phyloP scores from a whole-genome alignment of 2,329 filamentous ascomycete species.

The Cercospora sp. region DNA sequence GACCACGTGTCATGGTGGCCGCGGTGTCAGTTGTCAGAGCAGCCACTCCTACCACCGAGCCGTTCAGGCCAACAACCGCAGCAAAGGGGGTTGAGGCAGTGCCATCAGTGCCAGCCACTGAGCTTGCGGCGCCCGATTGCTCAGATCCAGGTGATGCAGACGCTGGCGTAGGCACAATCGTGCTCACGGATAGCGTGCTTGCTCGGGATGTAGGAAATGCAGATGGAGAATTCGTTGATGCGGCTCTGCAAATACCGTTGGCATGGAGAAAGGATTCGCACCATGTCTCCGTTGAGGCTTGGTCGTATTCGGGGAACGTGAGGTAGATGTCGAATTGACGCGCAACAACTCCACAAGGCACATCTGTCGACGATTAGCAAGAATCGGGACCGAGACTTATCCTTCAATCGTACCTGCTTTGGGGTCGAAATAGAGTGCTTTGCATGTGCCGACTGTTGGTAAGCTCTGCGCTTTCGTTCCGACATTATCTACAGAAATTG shows the following conservation, averaged over 20 bases:
- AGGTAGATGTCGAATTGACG: constrained; percentile 8
- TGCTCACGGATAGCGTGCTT: constrained; percentile 7
- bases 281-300: constrained; percentile 4
- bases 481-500: constrained; percentile 21
- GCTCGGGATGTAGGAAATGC: constrained; percentile 6
- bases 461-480: background rate
- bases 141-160: background rate
- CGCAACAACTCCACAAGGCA: constrained; percentile 6
- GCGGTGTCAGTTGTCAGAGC: background rate
- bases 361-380: constrained; percentile 28
- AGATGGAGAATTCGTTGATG: constrained; percentile 12
- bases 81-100: background rate
- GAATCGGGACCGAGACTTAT: background rate
- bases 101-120: background rate
- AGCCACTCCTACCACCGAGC: background rate
- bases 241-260: constrained; percentile 9
- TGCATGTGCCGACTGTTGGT: constrained; percentile 14
- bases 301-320: constrained; percentile 10
- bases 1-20: background rate
- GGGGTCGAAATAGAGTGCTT: constrained; percentile 34
- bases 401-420: constrained; percentile 10
- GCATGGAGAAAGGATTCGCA: constrained; percentile 7
- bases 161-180: background rate
- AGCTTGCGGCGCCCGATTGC: background rate
- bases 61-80: background rate